phyloP scores from a whole-genome alignment of 176 grass and related monocot species.

The Ampelocalamus luodianensis region DNA sequence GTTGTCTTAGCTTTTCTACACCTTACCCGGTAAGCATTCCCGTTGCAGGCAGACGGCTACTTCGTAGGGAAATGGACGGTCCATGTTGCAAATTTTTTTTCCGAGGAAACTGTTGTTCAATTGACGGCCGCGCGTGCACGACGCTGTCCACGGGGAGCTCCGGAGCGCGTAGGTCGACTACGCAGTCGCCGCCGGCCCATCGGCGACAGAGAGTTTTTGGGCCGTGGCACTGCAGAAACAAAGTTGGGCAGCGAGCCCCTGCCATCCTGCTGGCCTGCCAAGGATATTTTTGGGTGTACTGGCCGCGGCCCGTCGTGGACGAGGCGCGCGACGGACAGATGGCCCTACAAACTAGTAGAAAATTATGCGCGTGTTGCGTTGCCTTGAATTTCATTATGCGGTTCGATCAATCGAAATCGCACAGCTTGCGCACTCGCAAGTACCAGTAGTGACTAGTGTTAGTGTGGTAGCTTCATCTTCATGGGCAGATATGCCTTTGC shows the following conservation, averaged over 20 bases:
- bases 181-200: not conserved
- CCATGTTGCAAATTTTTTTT: not conserved
- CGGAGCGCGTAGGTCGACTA: not conserved
- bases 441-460: not conserved
- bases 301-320: not conserved
- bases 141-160: no score
- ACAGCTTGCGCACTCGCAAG: not conserved
- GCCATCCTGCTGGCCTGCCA: not conserved
- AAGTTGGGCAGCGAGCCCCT: not conserved
- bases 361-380: not conserved
- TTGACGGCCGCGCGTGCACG: not conserved
- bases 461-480: not conserved
- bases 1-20: no score
- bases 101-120: not conserved
- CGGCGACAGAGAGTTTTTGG: not conserved
- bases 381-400: not conserved
- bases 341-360: no score
- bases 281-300: not conserved
- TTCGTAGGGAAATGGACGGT: not conserved
- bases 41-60: not conserved
- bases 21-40: no score
- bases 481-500: not conserved
- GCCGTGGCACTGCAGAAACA: not conserved
- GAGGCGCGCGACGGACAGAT: not conserved
- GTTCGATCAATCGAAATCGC: not conserved